Conservation (phyloP, 345 rosid genomes). For the Brassica juncea region DNA sequence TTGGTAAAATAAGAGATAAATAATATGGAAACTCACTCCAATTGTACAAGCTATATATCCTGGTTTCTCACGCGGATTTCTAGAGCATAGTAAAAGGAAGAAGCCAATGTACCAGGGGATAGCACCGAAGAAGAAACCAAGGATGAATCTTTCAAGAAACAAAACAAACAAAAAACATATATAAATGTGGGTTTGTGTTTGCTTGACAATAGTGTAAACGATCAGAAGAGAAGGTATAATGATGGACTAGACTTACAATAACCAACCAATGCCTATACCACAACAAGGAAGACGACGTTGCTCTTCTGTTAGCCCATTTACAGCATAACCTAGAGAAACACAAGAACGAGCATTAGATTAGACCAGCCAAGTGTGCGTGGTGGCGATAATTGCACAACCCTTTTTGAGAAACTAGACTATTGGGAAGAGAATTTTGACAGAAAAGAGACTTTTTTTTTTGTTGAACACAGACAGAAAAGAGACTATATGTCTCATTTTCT, state of each 20-base stretch:
- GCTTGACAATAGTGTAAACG: neutral
- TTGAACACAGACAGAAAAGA: neutral
- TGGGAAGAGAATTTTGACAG: neutral
- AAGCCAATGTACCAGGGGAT: conserved; percentile 41
- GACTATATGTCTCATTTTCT: neutral
- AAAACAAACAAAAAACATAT: neutral
- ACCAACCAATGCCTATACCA: conserved; percentile 40
- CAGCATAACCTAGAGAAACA: conserved; percentile 29
- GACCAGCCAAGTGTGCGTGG: neutral
- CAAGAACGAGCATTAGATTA: neutral
- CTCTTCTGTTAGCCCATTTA: conserved; percentile 20
- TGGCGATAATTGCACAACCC: neutral
- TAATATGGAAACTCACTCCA: conserved; percentile 30
- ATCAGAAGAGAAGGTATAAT: conserved; percentile 6
- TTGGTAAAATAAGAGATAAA: neutral
- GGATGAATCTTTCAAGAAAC: conserved; percentile 36
- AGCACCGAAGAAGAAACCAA: conserved; percentile 34
- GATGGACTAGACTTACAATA: conserved; percentile 31
- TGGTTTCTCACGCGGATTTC: conserved; percentile 35
- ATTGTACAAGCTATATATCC: conserved; percentile 36
- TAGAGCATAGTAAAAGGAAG: conserved; percentile 26
- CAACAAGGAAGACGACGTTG: conserved; percentile 37
- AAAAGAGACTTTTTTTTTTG: neutral
- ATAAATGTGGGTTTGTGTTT: neutral
- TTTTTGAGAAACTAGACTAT: neutral